Conservation (phyloP, 2,329 filamentous ascomycete genomes). For the Aspergillus fijiensis region DNA sequence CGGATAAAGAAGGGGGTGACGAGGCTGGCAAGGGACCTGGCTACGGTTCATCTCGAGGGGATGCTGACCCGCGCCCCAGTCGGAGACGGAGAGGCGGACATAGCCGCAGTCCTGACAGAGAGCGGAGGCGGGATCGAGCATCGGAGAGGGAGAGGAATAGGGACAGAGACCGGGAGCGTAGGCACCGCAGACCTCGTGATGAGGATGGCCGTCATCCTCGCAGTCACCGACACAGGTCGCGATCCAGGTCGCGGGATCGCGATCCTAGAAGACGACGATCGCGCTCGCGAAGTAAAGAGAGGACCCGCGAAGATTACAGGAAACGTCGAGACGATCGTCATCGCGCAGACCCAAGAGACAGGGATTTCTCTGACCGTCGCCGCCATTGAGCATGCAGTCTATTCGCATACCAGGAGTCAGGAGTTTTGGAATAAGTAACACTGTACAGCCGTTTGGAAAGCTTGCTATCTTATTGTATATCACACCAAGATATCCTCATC, state of each 20-base stretch:
- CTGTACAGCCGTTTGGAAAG: slow-evolving; percentile 13
- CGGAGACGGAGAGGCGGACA: slow-evolving; percentile 33
- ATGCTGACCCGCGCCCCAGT: slow-evolving; percentile 25
- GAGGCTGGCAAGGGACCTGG: slow-evolving; percentile 34
- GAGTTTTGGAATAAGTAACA: slow-evolving; percentile 16
- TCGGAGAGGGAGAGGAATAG: slow-evolving; percentile 28
- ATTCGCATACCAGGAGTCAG: slow-evolving; percentile 10
- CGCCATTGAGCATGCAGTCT: slow-evolving; percentile 11
- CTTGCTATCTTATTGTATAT: slow-evolving; percentile 9
- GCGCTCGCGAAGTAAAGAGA: slow-evolving; percentile 32
- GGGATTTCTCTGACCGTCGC: slow-evolving; percentile 23
- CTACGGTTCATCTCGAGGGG: slow-evolving; percentile 31
- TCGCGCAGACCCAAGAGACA: slow-evolving; percentile 28
- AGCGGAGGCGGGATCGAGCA: slow-evolving; percentile 30
- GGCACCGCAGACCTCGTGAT: slow-evolving; percentile 41
- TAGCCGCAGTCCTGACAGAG: slow-evolving; percentile 34
- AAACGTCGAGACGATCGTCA: slow-evolving; percentile 28
- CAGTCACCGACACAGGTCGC: slow-evolving; percentile 35
- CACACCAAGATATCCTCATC: slow-evolving; percentile 12
- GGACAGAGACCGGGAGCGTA: slow-evolving; percentile 45
- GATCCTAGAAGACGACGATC: slow-evolving; percentile 29
- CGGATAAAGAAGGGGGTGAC: slow-evolving; percentile 50
- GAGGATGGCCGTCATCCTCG: slow-evolving; percentile 33
- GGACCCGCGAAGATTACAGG: slow-evolving; percentile 24
- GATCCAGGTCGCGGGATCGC: slow-evolving; percentile 28